phyloP scores from a whole-genome alignment of 345 rosid genomes.

The Pugionium cornutum region DNA sequence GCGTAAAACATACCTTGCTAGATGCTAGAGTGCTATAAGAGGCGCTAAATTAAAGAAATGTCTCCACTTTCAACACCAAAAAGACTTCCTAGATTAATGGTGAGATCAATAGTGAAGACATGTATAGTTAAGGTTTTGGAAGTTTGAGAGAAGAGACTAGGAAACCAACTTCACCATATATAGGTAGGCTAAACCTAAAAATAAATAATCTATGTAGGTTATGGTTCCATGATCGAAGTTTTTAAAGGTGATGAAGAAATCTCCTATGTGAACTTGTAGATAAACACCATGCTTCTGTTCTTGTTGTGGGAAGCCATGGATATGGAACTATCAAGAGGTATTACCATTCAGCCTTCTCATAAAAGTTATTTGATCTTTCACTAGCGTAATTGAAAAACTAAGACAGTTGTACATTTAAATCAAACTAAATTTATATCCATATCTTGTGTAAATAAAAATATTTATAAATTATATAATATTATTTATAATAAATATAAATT shows the following conservation, averaged over 20 bases:
- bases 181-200: no score
- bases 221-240: slow-evolving; percentile 52
- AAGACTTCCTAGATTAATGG: not conserved
- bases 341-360: no score
- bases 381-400: no score
- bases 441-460: no score
- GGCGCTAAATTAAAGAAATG: not conserved
- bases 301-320: slow-evolving; percentile 95
- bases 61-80: not conserved
- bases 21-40: not conserved
- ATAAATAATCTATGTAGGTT: slow-evolving; percentile 47
- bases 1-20: not conserved
- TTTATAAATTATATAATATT: no score
- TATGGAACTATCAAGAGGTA: slow-evolving; percentile 96
- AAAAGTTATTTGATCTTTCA: no score
- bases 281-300: slow-evolving; percentile 75
- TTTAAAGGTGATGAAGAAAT: slow-evolving; percentile 89
- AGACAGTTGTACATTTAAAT: no score
- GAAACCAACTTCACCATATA: not conserved
- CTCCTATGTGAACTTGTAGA: slow-evolving; percentile 89
- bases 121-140: not conserved
- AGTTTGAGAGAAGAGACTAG: not conserved
- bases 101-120: not conserved
- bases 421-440: no score
- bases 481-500: no score